A percentile compares a stretch with the other conserved stretches of the same genome.
phyloP scores from a whole-genome alignment of 2,329 filamentous ascomycete species.

The Diaporthe sp. region DNA sequence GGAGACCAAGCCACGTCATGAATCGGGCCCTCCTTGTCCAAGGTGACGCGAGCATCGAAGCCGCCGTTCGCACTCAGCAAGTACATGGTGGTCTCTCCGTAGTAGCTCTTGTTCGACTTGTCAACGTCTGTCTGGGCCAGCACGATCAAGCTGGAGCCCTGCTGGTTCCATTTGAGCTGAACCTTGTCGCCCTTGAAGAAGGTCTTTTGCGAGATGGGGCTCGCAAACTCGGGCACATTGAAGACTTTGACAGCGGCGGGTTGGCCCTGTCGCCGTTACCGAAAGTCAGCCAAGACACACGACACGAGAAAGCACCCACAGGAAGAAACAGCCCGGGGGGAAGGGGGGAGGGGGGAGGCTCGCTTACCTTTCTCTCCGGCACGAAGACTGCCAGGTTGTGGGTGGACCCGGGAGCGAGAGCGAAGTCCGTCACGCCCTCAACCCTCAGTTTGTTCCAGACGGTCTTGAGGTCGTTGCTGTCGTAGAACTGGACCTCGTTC shows the following conservation, averaged over 20 bases:
- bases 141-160: slow-evolving; percentile 91
- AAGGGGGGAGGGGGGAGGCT: not conserved
- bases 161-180: slow-evolving; percentile 96
- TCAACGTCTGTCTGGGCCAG: slow-evolving; percentile 98
- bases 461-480: slow-evolving; percentile 84
- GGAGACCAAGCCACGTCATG: slow-evolving; percentile 71
- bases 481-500: slow-evolving; percentile 98
- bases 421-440: slow-evolving; percentile 91
- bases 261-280: slow-evolving; percentile 72
- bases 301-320: not conserved
- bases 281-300: slow-evolving; percentile 33
- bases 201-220: slow-evolving; percentile 92
- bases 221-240: slow-evolving; percentile 87
- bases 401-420: slow-evolving; percentile 87
- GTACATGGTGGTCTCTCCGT: slow-evolving; percentile 97
- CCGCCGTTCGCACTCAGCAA: slow-evolving; percentile 90
- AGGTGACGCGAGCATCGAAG: slow-evolving; percentile 88
- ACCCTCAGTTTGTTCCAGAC: slow-evolving; percentile 97
- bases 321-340: not conserved
- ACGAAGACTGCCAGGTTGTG: slow-evolving; percentile 95
- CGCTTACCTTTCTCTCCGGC: slow-evolving; percentile 88
- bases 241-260: slow-evolving; percentile 95
- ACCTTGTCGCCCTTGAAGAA: slow-evolving; percentile 99
- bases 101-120: slow-evolving; percentile 99
- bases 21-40: slow-evolving; percentile 51